A percentile compares a stretch with the other conserved stretches of the same genome.
Conservation (phyloP, 1,284 basidiomycete genomes). For the Ceratobasidium sp. region DNA sequence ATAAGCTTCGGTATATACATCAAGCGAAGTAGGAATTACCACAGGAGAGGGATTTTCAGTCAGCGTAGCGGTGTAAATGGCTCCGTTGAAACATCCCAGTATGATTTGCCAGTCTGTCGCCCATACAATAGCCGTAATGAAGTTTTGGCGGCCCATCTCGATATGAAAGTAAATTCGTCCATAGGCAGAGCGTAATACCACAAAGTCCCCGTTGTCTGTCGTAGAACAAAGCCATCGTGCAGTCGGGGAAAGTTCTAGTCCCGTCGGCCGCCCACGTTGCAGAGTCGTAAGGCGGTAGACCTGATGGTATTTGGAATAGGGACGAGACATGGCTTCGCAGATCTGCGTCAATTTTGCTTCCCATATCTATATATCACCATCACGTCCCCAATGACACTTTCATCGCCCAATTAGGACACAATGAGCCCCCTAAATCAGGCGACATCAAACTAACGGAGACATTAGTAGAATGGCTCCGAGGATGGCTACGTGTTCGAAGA, state of each 20-base stretch:
- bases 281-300: background rate
- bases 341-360: too few relatives aligned
- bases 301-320: background rate
- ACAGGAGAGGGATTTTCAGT: background rate
- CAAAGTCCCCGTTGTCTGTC: background rate
- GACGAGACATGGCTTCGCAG: background rate
- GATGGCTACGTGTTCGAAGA: too few relatives aligned
- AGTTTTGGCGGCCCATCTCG: background rate
- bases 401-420: too few relatives aligned
- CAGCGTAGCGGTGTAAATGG: background rate
- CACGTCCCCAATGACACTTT: too few relatives aligned
- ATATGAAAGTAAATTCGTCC: background rate
- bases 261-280: background rate
- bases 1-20: background rate
- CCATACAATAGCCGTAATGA: background rate
- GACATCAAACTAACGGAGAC: too few relatives aligned
- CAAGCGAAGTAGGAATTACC: background rate
- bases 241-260: background rate
- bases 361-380: too few relatives aligned
- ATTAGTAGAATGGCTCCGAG: too few relatives aligned
- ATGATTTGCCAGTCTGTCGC: background rate
- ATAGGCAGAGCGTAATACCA: background rate
- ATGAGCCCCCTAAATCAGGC: too few relatives aligned
- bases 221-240: background rate
- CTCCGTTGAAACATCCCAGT: background rate